A percentile compares a stretch with the other conserved stretches of the same genome.
phyloP scores from a whole-genome alignment of 306 rosid genomes.

The Begonia loranthoides region DNA sequence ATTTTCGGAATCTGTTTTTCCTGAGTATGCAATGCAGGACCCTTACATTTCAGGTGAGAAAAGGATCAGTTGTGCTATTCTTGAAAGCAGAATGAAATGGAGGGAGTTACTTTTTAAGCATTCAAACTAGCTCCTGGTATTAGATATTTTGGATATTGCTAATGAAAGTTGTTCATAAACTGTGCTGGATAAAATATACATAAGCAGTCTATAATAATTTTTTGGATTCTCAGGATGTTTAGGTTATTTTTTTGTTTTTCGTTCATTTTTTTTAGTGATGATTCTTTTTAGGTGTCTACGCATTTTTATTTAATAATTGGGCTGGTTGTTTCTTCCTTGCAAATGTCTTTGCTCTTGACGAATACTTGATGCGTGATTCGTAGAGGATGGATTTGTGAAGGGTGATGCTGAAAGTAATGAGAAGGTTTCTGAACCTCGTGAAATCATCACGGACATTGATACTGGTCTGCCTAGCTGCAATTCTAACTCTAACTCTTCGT shows the following conservation, averaged over 20 bases:
- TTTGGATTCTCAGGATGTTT: no score
- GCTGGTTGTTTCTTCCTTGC: no score
- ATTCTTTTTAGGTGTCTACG: no score
- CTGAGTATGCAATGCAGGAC: constrained; percentile 19
- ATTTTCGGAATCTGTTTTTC: constrained; percentile 59
- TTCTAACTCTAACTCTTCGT: constrained; percentile 26
- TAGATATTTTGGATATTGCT: neutral
- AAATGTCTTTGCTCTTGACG: no score
- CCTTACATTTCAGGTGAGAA: constrained; percentile 51
- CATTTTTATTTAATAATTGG: no score
- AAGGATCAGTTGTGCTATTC: neutral
- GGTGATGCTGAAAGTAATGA: constrained; percentile 25
- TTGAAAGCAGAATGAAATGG: neutral
- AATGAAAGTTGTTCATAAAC: no score
- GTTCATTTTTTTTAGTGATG: no score
- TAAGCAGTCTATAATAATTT: no score
- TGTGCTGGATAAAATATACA: no score
- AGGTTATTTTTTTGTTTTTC: no score
- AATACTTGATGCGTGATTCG: constrained; percentile 15
- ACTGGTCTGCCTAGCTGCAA: no score
- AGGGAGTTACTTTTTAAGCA: neutral
- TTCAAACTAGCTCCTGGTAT: neutral
- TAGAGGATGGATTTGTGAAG: constrained; percentile 39
- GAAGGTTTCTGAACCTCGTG: constrained; percentile 27
- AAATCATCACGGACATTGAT: constrained; percentile 3